Base-by-base conservation (phyloP, 83 land plant genomes). In the Picea engelmannii region DNA sequence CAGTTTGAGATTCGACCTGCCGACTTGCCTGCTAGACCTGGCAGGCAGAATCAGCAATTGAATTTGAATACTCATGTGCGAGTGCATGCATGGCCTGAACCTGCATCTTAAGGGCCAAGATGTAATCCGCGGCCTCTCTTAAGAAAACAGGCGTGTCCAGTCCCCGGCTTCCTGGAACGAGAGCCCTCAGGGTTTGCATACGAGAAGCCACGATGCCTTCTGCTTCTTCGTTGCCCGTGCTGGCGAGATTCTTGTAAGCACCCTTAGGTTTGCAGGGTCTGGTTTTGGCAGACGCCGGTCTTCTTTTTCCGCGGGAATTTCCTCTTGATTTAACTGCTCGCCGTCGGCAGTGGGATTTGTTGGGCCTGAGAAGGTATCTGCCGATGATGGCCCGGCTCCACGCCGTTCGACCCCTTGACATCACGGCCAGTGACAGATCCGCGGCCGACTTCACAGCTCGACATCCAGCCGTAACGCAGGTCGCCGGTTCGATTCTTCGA, bases 341-440 rank as follows among this genome's bases (percentile, higher is more conserved):
- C 70, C 74, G 66, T 24, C 84, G 13, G 66, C 62, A 78, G 17
- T 82, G 82, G 25, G 88, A 13, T 24, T 16, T 38, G 2, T n/a
- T 47, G 44, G 81, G 49, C 49, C 75, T 23, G 20, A 35, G n/a
- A 38, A 38, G 15, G 35, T 79, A 78, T n/a, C 78, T 31, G 64
- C 47, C 11, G 40, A 90, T 84, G 69, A 88, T 88, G 38, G 92
- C 92, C 9, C 92, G 64, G 84, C 92, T 90, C 92, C 92, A 87
- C 60, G 90, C 84, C 1, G 90, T 75, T 65, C 60, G 71, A 5
- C 92, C 92, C 27, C 78, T 61, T 76, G 88, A 49, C 35, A 35
- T 35, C 35, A 35, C 1, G 35, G 35, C 35, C 35, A 35, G 35
- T 35, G 35, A 35, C 35, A 85, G 71, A 78, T 90, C 92, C 0